Evolutionary conservation across 1,139 yeast genomes (phyloP).

Genomic region (Casaregolazyma lundiana): DNA sequence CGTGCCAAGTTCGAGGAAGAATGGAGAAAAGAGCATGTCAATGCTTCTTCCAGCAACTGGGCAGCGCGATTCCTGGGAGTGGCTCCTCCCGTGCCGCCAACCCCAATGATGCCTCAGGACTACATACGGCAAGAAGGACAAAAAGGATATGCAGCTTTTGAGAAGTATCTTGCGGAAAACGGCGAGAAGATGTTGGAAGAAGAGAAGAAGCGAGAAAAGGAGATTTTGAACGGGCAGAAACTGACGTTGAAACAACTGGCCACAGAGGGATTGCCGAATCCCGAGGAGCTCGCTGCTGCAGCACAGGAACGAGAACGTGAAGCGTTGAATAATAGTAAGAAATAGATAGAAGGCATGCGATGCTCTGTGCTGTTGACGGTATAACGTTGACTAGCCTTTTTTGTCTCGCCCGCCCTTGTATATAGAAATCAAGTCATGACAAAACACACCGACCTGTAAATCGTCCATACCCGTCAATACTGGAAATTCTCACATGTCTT

Average conservation of each 20-base stretch:
- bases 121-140: constrained; percentile 90
- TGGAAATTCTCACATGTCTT: no score
- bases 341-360: no score
- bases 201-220: constrained; percentile 75
- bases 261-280: constrained; percentile 79
- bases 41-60: constrained; percentile 43
- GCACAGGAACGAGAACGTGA: constrained; percentile 1
- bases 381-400: no score
- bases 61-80: constrained; percentile 63
- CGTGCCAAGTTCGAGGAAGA: constrained; percentile 68
- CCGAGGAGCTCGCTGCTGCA: constrained; percentile 75
- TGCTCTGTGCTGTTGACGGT: no score
- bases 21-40: constrained; percentile 46
- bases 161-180: constrained; percentile 78
- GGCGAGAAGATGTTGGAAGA: constrained; percentile 81
- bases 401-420: no score
- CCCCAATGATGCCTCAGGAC: constrained; percentile 87
- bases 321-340: neutral
- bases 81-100: constrained; percentile 44
- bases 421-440: no score
- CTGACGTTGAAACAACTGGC: constrained; percentile 77
- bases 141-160: constrained; percentile 79
- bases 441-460: no score
- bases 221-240: constrained; percentile 71
- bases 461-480: no score